Evolutionary conservation across 2,329 filamentous ascomycete species (phyloP), one percentile per base, ranked within the genome.

Genomic region (Penicillium sumatraense): DNA sequence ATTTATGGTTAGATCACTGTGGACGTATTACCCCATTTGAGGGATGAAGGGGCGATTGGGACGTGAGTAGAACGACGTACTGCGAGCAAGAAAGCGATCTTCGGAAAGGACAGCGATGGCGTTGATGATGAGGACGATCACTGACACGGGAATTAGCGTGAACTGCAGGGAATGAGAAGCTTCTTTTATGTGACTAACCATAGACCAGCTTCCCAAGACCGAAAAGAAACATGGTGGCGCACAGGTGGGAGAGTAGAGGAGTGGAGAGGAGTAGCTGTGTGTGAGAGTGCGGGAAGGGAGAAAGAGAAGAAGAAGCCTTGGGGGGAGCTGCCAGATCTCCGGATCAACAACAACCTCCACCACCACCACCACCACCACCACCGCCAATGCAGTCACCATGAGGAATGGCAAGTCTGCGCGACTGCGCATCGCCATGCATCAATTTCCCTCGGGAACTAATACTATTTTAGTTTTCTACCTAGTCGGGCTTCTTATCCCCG

Each of bases 21-120:
- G 49, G 31, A 29, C 4, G 13, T 42, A 26, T 20, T 26, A 23
- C 13, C 26, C 6, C 29, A 38, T 26, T 13, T 36, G 29, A 14
- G 29, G 52, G 47, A 41, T 27, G 16, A 7, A 10, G n/a, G 23
- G n/a, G 54, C 20, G 27, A 44, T 31, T 29, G 31, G 35, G 29
- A n/a, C 26, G 38, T 44, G 52, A 46, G 38, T 49, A 35, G 49
- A 45, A 51, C 49, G 54, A 60, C 67, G 49, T 86, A 88, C 78
- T 92, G 76, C 91, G 86, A 54, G 88, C 89, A 63, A 96, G 89
- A 76, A 96, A 96, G 59, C 92, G 89, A 78, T 96, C 92, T 85
- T 96, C 93, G 67, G 91, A 96, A 62, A 98, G 89, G 71, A 97
- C 87, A 61, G 93, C 91, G 72, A 98, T 89, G 63, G 91, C 91